Evolutionary conservation across 2,329 filamentous ascomycete species (phyloP), one percentile per base, ranked within the genome.

Genomic region (Teratosphaeria epicoccoides): DNA sequence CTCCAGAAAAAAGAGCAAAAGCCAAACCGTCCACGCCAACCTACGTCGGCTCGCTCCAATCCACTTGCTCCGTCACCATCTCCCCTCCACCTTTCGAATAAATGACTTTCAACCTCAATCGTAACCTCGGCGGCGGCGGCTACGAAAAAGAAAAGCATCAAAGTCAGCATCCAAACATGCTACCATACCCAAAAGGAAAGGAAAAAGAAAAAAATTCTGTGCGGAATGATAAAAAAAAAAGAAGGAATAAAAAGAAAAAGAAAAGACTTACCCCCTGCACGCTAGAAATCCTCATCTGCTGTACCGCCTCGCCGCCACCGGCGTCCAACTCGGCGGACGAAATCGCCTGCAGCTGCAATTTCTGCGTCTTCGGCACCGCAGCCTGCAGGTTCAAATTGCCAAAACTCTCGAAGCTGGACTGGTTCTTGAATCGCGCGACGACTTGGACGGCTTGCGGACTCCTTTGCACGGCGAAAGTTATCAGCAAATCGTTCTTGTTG

Each of bases 361-460:
- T 95, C 71, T 98, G 93, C 44, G 87, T 88, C 72, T 97, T 98
- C 7, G 93, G 93, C 50, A 98, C 93, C 0, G 93, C 93, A 43
- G 91, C 93, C 69, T 98, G 93, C 58, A 98, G 70, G 24, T 87
- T 88, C 25, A 97, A 87, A 45, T 79, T 81, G 14, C 83, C 83
- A 47, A 97, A 75, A 12, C 74, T 72, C 12, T 76, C 77, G 25
- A 84, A 81, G 0, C 73, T 79, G 46, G 57, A 57, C 26, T 53
- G 54, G 68, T 97, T 97, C 37, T 80, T 81, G 76, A 98, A 98
- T 7, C 83, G 82, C 14, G 89, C 89, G 47, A 84, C 76, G 6
- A 95, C 83, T 66, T 95, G 89, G 20, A 95, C 84, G 7, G 81
- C 81, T 45, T 88, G 87, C 3, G 85, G 78, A 59, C 85, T 93